A percentile compares a stretch with the other conserved stretches of the same genome.
These are phyloP conservation scores for Maudiozyma turicensis DNA, from an alignment of 805 yeast species.

Conservation along the genomic window DNA sequence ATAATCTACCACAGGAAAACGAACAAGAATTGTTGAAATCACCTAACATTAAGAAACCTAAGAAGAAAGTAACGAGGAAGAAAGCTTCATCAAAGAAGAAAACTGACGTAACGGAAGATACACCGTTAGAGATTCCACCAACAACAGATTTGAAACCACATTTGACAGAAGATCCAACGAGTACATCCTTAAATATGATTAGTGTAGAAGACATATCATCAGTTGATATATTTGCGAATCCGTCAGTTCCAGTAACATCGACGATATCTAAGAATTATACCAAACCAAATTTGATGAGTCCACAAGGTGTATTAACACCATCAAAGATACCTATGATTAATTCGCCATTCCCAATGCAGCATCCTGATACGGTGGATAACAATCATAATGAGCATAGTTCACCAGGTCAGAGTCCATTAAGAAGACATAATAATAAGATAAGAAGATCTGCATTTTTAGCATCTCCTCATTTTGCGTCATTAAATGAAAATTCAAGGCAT, in stretches of 20 bases:
- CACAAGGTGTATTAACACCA: neutral
- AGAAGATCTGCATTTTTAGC: neutral
- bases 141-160: neutral
- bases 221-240: slow-evolving; percentile 3
- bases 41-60: neutral
- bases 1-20: neutral
- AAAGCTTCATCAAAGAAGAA: neutral
- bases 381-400: neutral
- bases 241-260: slow-evolving; percentile 1
- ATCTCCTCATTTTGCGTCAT: slow-evolving; percentile 1
- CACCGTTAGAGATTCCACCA: neutral
- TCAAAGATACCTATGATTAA: neutral
- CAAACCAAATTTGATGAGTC: neutral
- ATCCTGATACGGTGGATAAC: neutral
- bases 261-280: slow-evolving; percentile 2
- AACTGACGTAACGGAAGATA: neutral
- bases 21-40: neutral
- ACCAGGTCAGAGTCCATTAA: neutral
- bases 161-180: neutral
- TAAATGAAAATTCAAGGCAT: slow-evolving; percentile 3
- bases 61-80: neutral
- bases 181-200: slow-evolving; percentile 1
- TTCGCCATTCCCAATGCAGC: neutral
- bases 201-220: slow-evolving; percentile 5
- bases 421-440: neutral